Conservation (phyloP, 495 filamentous ascomycete species). For the Xylaria palmicola region DNA sequence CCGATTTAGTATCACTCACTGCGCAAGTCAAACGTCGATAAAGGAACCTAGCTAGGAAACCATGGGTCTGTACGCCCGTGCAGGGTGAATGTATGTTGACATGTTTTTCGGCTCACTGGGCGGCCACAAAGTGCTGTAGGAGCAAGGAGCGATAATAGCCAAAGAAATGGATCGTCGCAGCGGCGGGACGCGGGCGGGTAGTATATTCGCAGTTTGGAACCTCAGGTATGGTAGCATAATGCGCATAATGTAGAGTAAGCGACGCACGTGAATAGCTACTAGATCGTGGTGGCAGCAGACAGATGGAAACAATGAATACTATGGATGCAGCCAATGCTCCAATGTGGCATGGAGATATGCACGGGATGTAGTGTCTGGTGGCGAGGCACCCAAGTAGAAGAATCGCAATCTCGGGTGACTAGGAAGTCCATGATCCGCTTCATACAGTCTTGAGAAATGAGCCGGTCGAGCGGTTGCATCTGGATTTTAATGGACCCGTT, state of each 20-base stretch:
- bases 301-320: not conserved
- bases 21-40: not conserved
- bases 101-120: not conserved
- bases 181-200: not conserved
- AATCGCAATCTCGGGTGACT: not conserved
- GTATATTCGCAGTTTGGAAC: not conserved
- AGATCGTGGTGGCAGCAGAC: not conserved
- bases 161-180: not conserved
- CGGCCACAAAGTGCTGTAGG: not conserved
- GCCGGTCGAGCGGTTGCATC: not conserved
- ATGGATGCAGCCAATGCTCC: slow-evolving; percentile 3
- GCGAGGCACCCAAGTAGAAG: not conserved
- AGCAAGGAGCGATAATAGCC: not conserved
- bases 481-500: not conserved
- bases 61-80: not conserved
- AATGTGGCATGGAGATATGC: not conserved
- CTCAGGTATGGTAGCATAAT: slow-evolving; percentile 11
- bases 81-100: not conserved
- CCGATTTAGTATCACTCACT: too few species aligned
- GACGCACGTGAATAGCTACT: slow-evolving; percentile 3
- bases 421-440: not conserved
- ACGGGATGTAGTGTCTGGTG: not conserved
- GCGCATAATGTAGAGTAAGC: slow-evolving; percentile 11
- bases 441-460: not conserved
- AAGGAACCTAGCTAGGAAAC: not conserved